Percentiles rank a stretch among this genome's conserved stretches.
Conservation (phyloP, 1,284 basidiomycete species). For the Trichosporon asahii region DNA sequence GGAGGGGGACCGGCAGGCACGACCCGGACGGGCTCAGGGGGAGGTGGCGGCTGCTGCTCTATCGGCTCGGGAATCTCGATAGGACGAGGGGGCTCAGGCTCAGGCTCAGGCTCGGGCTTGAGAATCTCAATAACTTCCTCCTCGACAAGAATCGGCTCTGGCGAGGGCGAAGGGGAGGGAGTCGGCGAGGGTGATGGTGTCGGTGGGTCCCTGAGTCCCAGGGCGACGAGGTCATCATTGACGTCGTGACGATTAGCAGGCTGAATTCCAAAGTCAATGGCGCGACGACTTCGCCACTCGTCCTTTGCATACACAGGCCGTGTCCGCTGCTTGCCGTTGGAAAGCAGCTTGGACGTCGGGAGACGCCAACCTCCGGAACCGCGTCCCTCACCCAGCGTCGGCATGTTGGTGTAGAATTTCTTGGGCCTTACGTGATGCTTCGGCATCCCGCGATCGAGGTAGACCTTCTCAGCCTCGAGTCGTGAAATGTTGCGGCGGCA, state of each 20-base stretch:
- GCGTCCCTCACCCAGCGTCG: conserved; percentile 30
- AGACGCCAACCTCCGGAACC: conserved; percentile 37
- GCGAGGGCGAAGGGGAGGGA: conserved; percentile 5
- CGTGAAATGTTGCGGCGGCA: conserved; percentile 27
- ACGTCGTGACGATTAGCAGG: conserved; percentile 17
- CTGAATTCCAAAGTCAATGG: conserved; percentile 18
- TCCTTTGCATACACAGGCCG: conserved; percentile 23
- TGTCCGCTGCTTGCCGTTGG: conserved; percentile 24
- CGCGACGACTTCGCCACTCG: conserved; percentile 23
- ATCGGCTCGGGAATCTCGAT: conserved; percentile 1
- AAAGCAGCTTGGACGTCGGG: conserved; percentile 25
- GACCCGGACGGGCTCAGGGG: neutral
- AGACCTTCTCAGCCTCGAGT: conserved; percentile 29
- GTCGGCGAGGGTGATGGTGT: neutral
- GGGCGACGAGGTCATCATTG: conserved; percentile 25
- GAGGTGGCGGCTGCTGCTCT: neutral
- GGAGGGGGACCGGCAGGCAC: neutral
- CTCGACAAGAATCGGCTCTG: conserved; percentile 10
- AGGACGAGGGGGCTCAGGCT: neutral
- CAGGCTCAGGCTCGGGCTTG: conserved; percentile 6
- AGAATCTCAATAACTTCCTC: conserved; percentile 9
- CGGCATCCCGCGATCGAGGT: conserved; percentile 25
- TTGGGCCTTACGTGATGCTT: conserved; percentile 9
- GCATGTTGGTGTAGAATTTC: conserved; percentile 29
- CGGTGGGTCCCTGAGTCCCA: conserved; percentile 23